Base-by-base conservation (phyloP, 306 rosid genomes). In the Lathyrus tuberosus region DNA sequence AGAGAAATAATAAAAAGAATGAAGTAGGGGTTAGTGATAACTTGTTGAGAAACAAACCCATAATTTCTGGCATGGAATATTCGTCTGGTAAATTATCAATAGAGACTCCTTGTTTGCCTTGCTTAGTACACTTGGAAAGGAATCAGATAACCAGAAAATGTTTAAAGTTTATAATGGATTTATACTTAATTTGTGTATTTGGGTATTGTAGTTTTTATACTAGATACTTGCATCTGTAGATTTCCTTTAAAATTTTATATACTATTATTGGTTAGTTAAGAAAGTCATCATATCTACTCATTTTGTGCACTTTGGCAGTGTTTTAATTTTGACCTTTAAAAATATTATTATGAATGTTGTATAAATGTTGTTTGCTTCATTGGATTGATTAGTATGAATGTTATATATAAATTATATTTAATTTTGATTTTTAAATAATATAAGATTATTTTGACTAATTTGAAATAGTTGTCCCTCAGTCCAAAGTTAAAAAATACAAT, bases 61-160 rank as follows among this genome's bases (percentile, higher is more conserved):
- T 30, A 30, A 12, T 28, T 74, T 1, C 1, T 18, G 38, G 67
- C 41, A 43, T 44, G 26, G 51, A 65, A 65, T 74, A 35, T 35
- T 35, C 72, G 56, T 54, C 18, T 3, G 35, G 40, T 7, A 35
- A 16, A 31, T 63, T 74, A 17, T 30, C 71, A 65, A 65, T 22
- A 9, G 10, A 13, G 10, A 56, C 67, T 42, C 16, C 30, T 4
- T 26, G 12, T 65, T 65, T 74, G 59, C 71, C 65, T 54, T 65
- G 35, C 49, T 43, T 67, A 22, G 7, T 20, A 43, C 43, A 57
- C 17, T 67, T 75, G 73, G 28, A 67, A 67, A 67, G 47, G 79
- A 28, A 75, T 75, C 30, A 11, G 16, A 30, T 10, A 4, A 0
- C 47, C 24, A 37, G 8, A 54, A 53, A 62, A 65, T 47, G 38